Evolutionary conservation across 23 red algal species (phyloP).

Genomic region (Gracilaria domingensis): DNA sequence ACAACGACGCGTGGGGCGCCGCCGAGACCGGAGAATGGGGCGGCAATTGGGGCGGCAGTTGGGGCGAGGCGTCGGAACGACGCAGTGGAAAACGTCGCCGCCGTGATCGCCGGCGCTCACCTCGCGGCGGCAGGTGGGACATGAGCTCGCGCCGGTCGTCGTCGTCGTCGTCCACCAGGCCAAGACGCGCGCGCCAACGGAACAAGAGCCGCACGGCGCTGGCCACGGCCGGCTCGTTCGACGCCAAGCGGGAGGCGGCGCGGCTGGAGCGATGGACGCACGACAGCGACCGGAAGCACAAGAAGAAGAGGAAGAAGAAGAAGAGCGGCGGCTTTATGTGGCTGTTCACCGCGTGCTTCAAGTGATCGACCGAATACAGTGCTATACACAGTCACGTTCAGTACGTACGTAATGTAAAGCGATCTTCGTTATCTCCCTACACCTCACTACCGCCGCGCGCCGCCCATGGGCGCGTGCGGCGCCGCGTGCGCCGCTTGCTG

Average conservation of each 20-base stretch:
- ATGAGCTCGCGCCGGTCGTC: neutral
- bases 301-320: constrained; percentile 10
- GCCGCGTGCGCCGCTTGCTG: neutral
- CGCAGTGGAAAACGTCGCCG: neutral
- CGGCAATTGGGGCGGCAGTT: neutral
- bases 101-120: neutral
- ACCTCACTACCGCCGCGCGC: no score
- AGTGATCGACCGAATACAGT: neutral
- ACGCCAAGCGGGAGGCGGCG: neutral
- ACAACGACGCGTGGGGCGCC: neutral
- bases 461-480: neutral
- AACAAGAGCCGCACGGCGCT: neutral
- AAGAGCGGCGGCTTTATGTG: neutral
- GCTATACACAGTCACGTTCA: neutral
- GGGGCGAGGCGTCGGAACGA: neutral
- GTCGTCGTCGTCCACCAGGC: neutral
- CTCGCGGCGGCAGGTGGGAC: neutral
- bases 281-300: neutral
- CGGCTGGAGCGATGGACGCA: neutral
- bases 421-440: no score
- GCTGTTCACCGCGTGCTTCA: constrained; percentile 3
- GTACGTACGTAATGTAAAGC: neutral
- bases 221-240: constrained; percentile 14
- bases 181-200: neutral
- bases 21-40: no score